A percentile compares a stretch with the other conserved stretches of the same genome.
Evolutionary conservation across 768 basidiomycete species (phyloP).

Genomic region (Hydnum rufescens): DNA sequence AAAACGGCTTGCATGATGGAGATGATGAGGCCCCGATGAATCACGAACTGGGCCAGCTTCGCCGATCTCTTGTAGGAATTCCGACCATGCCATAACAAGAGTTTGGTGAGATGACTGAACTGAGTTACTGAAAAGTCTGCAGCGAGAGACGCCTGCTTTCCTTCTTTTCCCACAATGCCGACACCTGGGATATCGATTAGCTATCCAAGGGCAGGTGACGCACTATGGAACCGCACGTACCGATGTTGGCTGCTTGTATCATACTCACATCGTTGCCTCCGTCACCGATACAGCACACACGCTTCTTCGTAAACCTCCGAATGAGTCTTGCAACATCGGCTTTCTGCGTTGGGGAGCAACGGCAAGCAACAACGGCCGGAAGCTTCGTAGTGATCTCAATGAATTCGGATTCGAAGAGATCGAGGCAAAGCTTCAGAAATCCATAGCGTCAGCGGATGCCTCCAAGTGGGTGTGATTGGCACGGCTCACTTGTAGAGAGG

Average conservation of each 20-base stretch:
- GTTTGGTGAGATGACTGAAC: slow-evolving; percentile 87
- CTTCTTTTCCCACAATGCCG: slow-evolving; percentile 97
- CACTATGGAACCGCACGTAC: slow-evolving; percentile 29
- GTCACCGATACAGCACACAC: slow-evolving; percentile 97
- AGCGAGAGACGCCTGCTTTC: slow-evolving; percentile 95
- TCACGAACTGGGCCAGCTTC: slow-evolving; percentile 95
- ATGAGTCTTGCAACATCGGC: slow-evolving; percentile 93
- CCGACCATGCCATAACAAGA: slow-evolving; percentile 95
- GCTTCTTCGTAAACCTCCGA: slow-evolving; percentile 73
- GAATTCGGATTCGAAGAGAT: slow-evolving; percentile 82
- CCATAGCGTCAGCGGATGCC: neutral
- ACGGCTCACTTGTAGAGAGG: slow-evolving; percentile 69
- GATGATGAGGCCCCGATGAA: slow-evolving; percentile 91
- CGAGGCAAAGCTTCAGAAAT: slow-evolving; percentile 56
- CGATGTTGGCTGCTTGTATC: slow-evolving; percentile 98
- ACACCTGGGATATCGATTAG: slow-evolving; percentile 37
- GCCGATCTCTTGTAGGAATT: slow-evolving; percentile 97
- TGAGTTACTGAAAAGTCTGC: slow-evolving; percentile 97
- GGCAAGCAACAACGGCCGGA: slow-evolving; percentile 90
- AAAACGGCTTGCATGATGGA: slow-evolving; percentile 97
- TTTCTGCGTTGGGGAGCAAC: slow-evolving; percentile 97
- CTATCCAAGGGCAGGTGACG: neutral
- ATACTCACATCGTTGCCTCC: slow-evolving; percentile 99
- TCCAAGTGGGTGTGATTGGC: neutral
- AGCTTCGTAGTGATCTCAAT: slow-evolving; percentile 91